Evolutionary conservation across 2,329 filamentous ascomycete species (phyloP).

Genomic region (Cytospora leucostoma): DNA sequence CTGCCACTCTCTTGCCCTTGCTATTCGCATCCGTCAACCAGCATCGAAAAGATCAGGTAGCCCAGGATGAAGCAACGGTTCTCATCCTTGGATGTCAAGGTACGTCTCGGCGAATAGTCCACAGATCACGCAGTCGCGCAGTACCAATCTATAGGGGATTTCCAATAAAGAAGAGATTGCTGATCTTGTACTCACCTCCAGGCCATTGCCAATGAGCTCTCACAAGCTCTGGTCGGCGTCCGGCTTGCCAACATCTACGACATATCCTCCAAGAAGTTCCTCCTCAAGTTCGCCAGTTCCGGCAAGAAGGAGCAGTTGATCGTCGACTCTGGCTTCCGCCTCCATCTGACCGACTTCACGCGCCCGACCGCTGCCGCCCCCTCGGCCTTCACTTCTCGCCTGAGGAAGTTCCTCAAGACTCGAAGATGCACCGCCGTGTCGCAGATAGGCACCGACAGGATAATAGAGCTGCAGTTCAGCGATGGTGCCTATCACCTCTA

Average conservation of each 20-base stretch:
- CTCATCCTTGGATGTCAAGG: slow-evolving; percentile 77
- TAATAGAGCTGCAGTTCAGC: slow-evolving; percentile 90
- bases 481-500: slow-evolving; percentile 87
- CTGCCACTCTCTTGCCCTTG: not conserved
- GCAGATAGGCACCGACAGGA: slow-evolving; percentile 90
- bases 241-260: slow-evolving; percentile 95
- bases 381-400: slow-evolving; percentile 78
- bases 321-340: slow-evolving; percentile 93
- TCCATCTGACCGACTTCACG: slow-evolving; percentile 88
- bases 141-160: not conserved
- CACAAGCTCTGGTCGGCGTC: slow-evolving; percentile 71
- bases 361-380: slow-evolving; percentile 83
- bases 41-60: not conserved
- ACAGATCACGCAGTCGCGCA: too few species aligned
- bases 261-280: slow-evolving; percentile 89
- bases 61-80: slow-evolving; percentile 74
- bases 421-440: slow-evolving; percentile 76
- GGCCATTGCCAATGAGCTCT: slow-evolving; percentile 94
- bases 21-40: not conserved
- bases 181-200: slow-evolving; percentile 39
- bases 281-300: slow-evolving; percentile 92
- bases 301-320: slow-evolving; percentile 86
- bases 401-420: slow-evolving; percentile 88
- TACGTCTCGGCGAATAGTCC: slow-evolving; percentile 33
- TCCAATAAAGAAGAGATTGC: not conserved